Evolutionary conservation across 2,329 filamentous ascomycete genomes (phyloP).

Genomic region (Colletotrichum kahawae): DNA sequence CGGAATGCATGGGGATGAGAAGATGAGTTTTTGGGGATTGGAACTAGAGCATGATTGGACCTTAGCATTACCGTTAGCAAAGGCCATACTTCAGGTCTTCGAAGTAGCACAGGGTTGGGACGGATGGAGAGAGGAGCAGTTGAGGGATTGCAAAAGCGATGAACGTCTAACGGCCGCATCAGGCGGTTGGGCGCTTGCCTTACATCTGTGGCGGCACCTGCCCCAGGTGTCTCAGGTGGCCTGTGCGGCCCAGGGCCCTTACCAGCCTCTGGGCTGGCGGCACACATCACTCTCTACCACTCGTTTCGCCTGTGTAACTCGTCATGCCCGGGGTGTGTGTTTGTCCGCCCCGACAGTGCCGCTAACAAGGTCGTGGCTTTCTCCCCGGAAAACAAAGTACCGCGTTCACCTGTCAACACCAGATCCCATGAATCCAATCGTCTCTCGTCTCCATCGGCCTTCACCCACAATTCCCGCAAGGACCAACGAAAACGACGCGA

Average conservation of each 20-base stretch:
- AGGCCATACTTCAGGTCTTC: slow-evolving; percentile 19
- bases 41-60: slow-evolving; percentile 23
- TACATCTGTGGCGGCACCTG: too few relatives aligned
- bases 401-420: too few relatives aligned
- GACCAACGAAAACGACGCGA: neutral
- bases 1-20: slow-evolving; percentile 18
- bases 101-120: neutral
- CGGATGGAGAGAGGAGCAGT: neutral
- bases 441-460: neutral
- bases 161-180: neutral
- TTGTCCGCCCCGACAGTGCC: neutral
- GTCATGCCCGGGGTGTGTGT: neutral
- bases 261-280: too few relatives aligned
- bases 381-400: neutral
- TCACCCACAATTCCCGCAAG: neutral
- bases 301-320: too few relatives aligned
- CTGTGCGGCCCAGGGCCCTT: too few relatives aligned
- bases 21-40: slow-evolving; percentile 26
- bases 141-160: neutral
- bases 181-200: too few relatives aligned
- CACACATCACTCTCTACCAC: too few relatives aligned
- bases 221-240: too few relatives aligned
- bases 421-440: neutral
- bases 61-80: slow-evolving; percentile 24
- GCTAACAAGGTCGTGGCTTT: neutral